phyloP scores from a whole-genome alignment of 2,329 filamentous ascomycete genomes.

The Cytospora piceae region DNA sequence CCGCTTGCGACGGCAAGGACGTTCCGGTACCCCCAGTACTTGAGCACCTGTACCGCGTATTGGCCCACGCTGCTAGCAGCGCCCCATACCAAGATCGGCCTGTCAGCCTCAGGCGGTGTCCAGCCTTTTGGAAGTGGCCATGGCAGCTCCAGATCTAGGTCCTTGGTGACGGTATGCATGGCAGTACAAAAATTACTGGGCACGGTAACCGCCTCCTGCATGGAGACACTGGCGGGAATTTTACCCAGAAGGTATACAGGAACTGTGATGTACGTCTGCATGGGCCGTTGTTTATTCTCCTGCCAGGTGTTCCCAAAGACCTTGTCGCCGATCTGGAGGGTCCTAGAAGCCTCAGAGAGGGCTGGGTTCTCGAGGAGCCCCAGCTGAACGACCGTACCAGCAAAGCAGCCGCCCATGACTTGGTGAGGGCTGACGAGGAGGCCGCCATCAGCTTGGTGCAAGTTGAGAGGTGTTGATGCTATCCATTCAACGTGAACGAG shows the following conservation, averaged over 20 bases:
- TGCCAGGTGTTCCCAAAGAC: constrained; percentile 61
- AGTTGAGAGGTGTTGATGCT: constrained; percentile 62
- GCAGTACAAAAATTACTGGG: constrained; percentile 63
- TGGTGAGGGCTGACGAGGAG: constrained; percentile 56
- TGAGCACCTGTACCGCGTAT: constrained; percentile 53
- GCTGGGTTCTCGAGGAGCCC: constrained; percentile 41
- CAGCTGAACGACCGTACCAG: constrained; percentile 56
- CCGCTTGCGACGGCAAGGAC: constrained; percentile 53
- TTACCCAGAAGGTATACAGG: constrained; percentile 54
- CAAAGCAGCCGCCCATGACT: constrained; percentile 54
- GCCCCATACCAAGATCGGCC: constrained; percentile 55
- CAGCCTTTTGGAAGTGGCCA: constrained; percentile 57
- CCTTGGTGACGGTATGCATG: constrained; percentile 55
- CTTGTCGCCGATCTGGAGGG: constrained; percentile 55
- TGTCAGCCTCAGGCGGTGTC: constrained; percentile 40
- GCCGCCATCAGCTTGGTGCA: constrained; percentile 65
- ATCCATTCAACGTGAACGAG: constrained; percentile 61
- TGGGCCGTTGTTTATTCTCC: constrained; percentile 51
- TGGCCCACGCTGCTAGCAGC: constrained; percentile 57
- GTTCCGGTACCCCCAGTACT: constrained; percentile 55
- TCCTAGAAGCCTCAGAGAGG: constrained; percentile 34
- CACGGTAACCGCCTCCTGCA: constrained; percentile 55
- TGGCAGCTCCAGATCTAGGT: constrained; percentile 57
- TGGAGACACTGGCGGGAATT: constrained; percentile 46
- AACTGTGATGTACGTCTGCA: constrained; percentile 59